phyloP scores from a whole-genome alignment of 192 early-diverging fungal species.

The Umbelopsis ramanniana region DNA sequence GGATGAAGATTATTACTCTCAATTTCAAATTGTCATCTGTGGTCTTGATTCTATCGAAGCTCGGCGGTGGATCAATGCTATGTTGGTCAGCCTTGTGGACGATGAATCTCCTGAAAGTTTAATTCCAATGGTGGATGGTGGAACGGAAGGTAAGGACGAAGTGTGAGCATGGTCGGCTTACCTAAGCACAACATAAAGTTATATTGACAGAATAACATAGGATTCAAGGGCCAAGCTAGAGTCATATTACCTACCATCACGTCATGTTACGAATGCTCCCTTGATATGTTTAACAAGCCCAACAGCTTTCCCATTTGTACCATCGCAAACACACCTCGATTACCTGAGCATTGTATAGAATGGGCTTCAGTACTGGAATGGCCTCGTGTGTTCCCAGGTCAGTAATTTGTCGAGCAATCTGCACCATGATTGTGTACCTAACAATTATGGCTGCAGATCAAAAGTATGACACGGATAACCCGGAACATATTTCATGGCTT shows the following conservation, averaged over 20 bases:
- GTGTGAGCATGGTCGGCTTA: too few species aligned
- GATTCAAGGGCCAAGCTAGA: constrained; percentile 93
- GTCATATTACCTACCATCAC: constrained; percentile 86
- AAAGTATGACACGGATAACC: constrained; percentile 80
- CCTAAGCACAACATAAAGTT: background rate
- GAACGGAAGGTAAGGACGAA: constrained; percentile 75
- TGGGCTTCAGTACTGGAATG: constrained; percentile 95
- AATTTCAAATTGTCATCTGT: constrained; percentile 89
- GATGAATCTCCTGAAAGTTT: constrained; percentile 72
- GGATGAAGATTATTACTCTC: constrained; percentile 88
- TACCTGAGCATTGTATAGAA: constrained; percentile 98
- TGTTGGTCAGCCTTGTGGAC: constrained; percentile 76
- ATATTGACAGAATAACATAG: constrained; percentile 34
- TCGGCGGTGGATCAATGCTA: constrained; percentile 97
- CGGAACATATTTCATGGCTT: constrained; percentile 79
- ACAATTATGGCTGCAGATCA: constrained; percentile 34
- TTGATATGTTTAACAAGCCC: constrained; percentile 90
- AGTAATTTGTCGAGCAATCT: background rate
- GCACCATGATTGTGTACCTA: background rate
- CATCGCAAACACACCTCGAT: constrained; percentile 95
- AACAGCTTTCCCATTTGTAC: constrained; percentile 95
- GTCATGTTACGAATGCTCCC: constrained; percentile 95
- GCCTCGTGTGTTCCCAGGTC: constrained; percentile 80
- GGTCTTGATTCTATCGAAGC: constrained; percentile 96
- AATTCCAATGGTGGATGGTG: constrained; percentile 93